These are phyloP conservation scores for Phaffia australis DNA, from an alignment of 768 basidiomycete genomes.

Conservation along the genomic window DNA sequence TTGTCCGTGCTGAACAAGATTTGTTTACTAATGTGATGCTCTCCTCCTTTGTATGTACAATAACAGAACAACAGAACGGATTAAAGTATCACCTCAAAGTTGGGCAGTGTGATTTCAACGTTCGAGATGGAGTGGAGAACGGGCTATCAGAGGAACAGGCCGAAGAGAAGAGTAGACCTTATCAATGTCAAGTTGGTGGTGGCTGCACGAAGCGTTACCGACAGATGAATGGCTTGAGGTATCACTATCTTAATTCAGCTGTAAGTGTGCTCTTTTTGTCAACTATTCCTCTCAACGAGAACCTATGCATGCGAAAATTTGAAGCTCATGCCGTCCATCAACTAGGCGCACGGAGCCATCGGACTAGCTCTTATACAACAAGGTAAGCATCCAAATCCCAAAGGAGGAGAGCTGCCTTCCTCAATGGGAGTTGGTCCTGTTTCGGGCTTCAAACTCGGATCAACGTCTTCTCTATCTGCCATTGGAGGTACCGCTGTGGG, in stretches of 20 bases:
- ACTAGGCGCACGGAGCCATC: constrained; percentile 83
- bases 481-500: too few species aligned
- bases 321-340: constrained; percentile 41
- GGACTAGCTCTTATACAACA: constrained; percentile 70
- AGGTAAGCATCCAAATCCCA: constrained; percentile 39
- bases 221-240: constrained; percentile 44
- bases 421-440: too few species aligned
- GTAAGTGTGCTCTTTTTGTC: constrained; percentile 17
- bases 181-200: constrained; percentile 70
- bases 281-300: not conserved
- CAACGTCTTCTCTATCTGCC: too few species aligned
- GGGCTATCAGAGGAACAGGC: constrained; percentile 59
- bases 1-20: too few species aligned
- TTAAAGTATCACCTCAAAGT: constrained; percentile 78
- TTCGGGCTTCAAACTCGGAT: too few species aligned
- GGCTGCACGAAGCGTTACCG: constrained; percentile 66
- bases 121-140: constrained; percentile 58
- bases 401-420: not conserved
- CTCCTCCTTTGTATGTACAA: too few species aligned
- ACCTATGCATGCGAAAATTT: not conserved
- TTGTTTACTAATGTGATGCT: too few species aligned
- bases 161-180: constrained; percentile 68
- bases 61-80: constrained; percentile 67
- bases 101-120: constrained; percentile 84
- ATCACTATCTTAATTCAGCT: constrained; percentile 24